A percentile compares a stretch with the other conserved stretches of the same genome.
phyloP scores from a whole-genome alignment of 2,329 filamentous ascomycete species.

The Colletotrichum viniferum region DNA sequence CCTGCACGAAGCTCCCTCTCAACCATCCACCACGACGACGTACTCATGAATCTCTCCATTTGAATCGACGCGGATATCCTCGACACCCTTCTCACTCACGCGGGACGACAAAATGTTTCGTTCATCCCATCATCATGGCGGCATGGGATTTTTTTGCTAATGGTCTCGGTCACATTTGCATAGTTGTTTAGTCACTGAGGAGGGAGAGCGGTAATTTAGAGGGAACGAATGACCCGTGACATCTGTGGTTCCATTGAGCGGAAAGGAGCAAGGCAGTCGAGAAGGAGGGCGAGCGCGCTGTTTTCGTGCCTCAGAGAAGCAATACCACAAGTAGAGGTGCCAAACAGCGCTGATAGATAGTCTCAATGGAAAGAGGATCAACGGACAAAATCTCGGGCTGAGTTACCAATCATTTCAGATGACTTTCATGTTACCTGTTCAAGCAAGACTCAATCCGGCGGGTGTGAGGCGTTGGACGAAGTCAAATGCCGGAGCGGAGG shows the following conservation, averaged over 20 bases:
- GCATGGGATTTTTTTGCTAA: conserved; percentile 20
- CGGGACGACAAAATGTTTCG: conserved; percentile 16
- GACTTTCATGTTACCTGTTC: not conserved
- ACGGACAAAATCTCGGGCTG: not conserved
- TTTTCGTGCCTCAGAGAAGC: conserved; percentile 1
- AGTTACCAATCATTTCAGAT: not conserved
- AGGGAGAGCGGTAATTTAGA: conserved; percentile 18
- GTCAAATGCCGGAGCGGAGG: not conserved
- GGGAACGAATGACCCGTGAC: conserved; percentile 2
- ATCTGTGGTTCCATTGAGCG: conserved; percentile 1
- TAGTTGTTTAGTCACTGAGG: conserved; percentile 17
- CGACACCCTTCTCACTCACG: conserved; percentile 16
- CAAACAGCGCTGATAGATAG: conserved; percentile 17
- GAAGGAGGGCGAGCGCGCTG: not conserved
- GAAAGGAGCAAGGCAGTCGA: not conserved
- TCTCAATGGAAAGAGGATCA: conserved; percentile 20
- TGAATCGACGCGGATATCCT: conserved; percentile 18
- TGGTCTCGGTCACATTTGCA: conserved; percentile 22
- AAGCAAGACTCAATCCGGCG: not conserved
- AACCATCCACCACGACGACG: conserved; percentile 11
- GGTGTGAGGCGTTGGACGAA: not conserved
- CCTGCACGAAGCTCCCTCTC: not conserved
- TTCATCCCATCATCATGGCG: conserved; percentile 15
- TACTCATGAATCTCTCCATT: conserved; percentile 15
- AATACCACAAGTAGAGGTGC: not conserved